phyloP scores from a whole-genome alignment of 805 yeast species.

The Suhomyces sp. region DNA sequence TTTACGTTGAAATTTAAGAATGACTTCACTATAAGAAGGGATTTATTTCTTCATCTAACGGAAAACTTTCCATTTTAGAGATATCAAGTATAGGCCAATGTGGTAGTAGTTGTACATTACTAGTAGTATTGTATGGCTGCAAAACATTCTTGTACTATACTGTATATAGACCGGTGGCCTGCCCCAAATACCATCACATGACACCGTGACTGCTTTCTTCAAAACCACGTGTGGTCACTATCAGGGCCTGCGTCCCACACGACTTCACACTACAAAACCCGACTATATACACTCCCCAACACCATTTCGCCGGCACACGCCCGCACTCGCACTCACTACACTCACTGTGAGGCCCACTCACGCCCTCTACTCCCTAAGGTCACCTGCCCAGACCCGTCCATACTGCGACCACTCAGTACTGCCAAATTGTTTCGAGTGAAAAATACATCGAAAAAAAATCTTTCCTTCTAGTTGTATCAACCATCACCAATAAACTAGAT shows the following conservation, averaged over 20 bases:
- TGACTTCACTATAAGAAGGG: no score
- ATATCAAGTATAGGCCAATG: no score
- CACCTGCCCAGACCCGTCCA: constrained; percentile 1
- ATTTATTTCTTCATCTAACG: no score
- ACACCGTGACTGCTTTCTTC: constrained; percentile 9
- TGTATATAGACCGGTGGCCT: no score
- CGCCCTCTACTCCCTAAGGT: constrained; percentile 3
- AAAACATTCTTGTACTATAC: no score
- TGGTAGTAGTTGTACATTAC: no score
- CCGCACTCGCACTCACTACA: neutral
- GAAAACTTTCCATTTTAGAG: no score
- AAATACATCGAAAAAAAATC: constrained; percentile 13
- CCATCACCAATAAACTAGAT: constrained; percentile 19
- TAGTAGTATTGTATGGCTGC: no score
- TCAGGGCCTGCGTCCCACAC: no score
- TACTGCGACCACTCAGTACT: constrained; percentile 1
- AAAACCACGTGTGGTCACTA: neutral
- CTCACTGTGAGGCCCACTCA: neutral
- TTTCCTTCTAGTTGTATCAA: constrained; percentile 11
- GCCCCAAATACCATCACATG: no score
- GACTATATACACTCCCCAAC: constrained; percentile 1
- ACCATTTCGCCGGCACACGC: constrained; percentile 2
- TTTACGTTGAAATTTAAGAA: no score
- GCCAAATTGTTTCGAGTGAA: constrained; percentile 10
- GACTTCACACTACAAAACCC: no score